Evolutionary conservation across 495 filamentous ascomycete genomes (phyloP).

Genomic region (Aspergillus sparsus): DNA sequence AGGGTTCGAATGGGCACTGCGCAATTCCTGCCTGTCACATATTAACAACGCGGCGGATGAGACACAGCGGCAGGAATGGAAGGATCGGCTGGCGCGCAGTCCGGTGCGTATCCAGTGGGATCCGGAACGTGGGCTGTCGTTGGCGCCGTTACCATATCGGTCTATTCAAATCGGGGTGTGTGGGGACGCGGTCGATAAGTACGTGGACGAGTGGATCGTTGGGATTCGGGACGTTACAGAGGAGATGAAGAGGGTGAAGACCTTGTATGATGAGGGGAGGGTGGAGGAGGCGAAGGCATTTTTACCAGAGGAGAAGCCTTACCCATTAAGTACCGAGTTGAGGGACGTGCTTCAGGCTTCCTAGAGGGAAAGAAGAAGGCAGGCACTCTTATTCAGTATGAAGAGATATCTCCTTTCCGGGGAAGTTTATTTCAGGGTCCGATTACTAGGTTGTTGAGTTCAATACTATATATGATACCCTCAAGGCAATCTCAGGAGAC

Average conservation of each 20-base stretch:
- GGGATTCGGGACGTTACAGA: conserved; percentile 61
- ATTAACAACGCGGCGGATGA: conserved; percentile 10
- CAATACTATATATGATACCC: no score
- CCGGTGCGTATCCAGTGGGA: conserved; percentile 63
- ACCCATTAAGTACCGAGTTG: conserved; percentile 1
- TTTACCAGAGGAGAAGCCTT: conserved; percentile 4
- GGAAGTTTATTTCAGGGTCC: neutral
- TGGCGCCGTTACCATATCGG: conserved; percentile 47
- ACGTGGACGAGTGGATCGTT: conserved; percentile 54
- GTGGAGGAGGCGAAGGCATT: conserved; percentile 4
- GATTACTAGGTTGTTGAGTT: no score
- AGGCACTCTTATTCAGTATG: neutral
- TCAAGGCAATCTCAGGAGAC: no score
- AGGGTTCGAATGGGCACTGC: conserved; percentile 45
- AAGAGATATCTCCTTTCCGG: neutral
- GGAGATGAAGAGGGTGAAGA: conserved; percentile 41
- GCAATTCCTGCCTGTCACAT: conserved; percentile 24
- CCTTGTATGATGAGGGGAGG: conserved; percentile 6
- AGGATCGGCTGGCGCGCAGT: conserved; percentile 30
- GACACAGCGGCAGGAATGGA: conserved; percentile 18
- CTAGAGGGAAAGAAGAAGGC: neutral
- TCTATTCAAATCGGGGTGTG: conserved; percentile 64
- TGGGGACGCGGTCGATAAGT: conserved; percentile 40
- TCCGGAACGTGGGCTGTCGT: conserved; percentile 51
- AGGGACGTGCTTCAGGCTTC: conserved; percentile 1